phyloP scores from a whole-genome alignment of 495 filamentous ascomycete species.

The Talaromyces nanjingensis region DNA sequence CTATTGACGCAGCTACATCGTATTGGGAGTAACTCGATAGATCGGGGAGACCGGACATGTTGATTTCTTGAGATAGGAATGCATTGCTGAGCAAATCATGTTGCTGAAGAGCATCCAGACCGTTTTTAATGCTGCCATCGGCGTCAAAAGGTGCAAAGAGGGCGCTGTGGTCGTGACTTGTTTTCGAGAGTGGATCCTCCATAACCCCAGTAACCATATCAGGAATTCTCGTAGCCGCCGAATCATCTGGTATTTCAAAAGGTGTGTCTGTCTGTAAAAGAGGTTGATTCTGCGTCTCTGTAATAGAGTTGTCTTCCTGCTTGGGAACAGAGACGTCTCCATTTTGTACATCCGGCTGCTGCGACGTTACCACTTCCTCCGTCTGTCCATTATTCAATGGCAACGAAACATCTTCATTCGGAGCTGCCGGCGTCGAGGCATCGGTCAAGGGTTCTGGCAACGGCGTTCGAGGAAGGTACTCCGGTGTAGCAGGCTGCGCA shows the following conservation, averaged over 20 bases:
- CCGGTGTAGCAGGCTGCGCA: slow-evolving; percentile 14
- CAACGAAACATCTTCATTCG: background rate
- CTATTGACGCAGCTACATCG: slow-evolving; percentile 28
- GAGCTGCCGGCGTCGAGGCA: slow-evolving; percentile 5
- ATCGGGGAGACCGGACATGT: slow-evolving; percentile 10
- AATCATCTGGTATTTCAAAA: slow-evolving; percentile 14
- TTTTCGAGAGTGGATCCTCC: slow-evolving; percentile 10
- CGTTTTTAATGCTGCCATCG: slow-evolving; percentile 24
- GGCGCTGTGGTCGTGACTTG: slow-evolving; percentile 13
- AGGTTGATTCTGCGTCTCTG: background rate
- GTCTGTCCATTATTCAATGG: background rate
- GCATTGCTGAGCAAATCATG: slow-evolving; percentile 37
- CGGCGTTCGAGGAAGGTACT: slow-evolving; percentile 6
- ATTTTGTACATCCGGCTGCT: background rate
- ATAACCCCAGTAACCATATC: slow-evolving; percentile 11
- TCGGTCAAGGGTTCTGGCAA: slow-evolving; percentile 10
- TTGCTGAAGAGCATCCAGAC: slow-evolving; percentile 34
- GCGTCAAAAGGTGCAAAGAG: slow-evolving; percentile 35
- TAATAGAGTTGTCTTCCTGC: background rate
- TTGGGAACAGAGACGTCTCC: background rate
- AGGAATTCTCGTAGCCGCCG: slow-evolving; percentile 10
- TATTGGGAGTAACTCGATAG: slow-evolving; percentile 4
- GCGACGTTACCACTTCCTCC: background rate
- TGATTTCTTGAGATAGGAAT: slow-evolving; percentile 33
- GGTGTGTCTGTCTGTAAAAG: slow-evolving; percentile 8